A percentile compares a stretch with the other conserved stretches of the same genome.
These are phyloP conservation scores for Zasmidium angulare DNA, from an alignment of 2,329 filamentous ascomycete species.

Conservation along the genomic window DNA sequence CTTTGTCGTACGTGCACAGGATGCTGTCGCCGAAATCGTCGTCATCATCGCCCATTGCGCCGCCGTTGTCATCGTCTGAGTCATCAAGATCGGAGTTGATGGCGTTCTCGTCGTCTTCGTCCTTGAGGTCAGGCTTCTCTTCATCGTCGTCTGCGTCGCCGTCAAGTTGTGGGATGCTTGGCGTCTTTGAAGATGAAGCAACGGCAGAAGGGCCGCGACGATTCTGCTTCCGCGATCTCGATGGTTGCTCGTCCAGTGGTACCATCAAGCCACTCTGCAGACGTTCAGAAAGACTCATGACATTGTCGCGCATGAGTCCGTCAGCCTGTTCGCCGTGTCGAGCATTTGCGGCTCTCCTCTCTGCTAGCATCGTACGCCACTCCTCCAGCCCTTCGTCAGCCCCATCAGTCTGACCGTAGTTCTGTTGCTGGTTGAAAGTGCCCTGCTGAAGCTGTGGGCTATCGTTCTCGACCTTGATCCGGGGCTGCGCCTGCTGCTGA, in stretches of 20 bases:
- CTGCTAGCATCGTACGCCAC: conserved; percentile 59
- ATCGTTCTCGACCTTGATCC: conserved; percentile 37
- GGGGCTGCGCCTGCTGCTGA: conserved; percentile 36
- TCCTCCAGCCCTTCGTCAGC: conserved; percentile 60
- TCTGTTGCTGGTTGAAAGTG: conserved; percentile 38
- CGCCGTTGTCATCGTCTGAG: conserved; percentile 71
- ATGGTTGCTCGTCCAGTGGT: conserved; percentile 58
- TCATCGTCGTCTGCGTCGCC: conserved; percentile 58
- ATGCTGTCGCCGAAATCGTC: conserved; percentile 86
- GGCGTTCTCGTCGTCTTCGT: conserved; percentile 75
- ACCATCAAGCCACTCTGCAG: conserved; percentile 79
- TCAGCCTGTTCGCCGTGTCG: conserved; percentile 60
- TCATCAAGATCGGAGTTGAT: conserved; percentile 99
- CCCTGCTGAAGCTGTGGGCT: conserved; percentile 28
- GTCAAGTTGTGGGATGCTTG: conserved; percentile 48
- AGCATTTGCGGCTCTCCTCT: conserved; percentile 55
- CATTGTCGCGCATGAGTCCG: conserved; percentile 65
- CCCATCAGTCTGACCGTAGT: conserved; percentile 72
- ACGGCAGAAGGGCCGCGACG: not conserved
- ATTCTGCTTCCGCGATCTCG: conserved; percentile 35
- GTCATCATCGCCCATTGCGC: conserved; percentile 57
- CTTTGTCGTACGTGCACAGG: conserved; percentile 99
- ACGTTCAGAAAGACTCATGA: conserved; percentile 63
- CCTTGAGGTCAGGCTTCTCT: conserved; percentile 43
- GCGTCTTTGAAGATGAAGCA: conserved; percentile 4